phyloP scores from a whole-genome alignment of 805 yeast genomes.

The Saccharomycopsis sp. region DNA sequence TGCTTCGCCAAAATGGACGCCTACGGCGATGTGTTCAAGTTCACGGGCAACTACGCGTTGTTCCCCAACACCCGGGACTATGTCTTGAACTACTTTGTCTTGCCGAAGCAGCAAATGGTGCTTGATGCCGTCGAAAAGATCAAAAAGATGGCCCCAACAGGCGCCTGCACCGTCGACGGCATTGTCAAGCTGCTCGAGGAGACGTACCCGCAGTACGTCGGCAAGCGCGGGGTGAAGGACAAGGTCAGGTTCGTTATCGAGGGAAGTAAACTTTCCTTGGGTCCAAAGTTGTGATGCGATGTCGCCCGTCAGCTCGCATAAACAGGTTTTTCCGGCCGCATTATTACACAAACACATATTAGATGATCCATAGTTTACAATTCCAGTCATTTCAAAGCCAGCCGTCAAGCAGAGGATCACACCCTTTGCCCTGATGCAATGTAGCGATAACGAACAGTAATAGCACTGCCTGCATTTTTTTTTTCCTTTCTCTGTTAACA shows the following conservation, averaged over 20 bases:
- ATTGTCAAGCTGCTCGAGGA: not conserved
- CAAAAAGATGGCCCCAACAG: not conserved
- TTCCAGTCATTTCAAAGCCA: too few relatives aligned
- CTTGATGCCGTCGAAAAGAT: not conserved
- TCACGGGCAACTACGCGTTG: slow-evolving; percentile 12
- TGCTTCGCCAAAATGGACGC: slow-evolving; percentile 6
- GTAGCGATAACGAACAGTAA: too few relatives aligned
- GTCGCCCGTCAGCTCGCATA: too few relatives aligned
- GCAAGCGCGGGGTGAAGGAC: slow-evolving; percentile 13
- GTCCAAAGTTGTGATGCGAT: too few relatives aligned
- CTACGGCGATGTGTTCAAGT: slow-evolving; percentile 13
- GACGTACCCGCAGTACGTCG: slow-evolving; percentile 5
- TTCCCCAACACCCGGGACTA: slow-evolving; percentile 12
- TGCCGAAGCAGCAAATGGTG: slow-evolving; percentile 8
- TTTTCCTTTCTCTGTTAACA: too few relatives aligned
- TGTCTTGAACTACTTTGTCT: slow-evolving; percentile 9
- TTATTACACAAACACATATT: too few relatives aligned
- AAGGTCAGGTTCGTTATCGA: slow-evolving; percentile 7
- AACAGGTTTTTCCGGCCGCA: too few relatives aligned
- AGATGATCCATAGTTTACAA: too few relatives aligned
- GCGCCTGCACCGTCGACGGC: not conserved
- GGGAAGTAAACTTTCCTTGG: too few relatives aligned
- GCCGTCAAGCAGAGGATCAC: too few relatives aligned
- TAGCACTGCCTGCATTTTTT: too few relatives aligned
- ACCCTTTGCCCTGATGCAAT: too few relatives aligned